A percentile compares a stretch with the other conserved stretches of the same genome.
phyloP scores from a whole-genome alignment of 495 filamentous ascomycete species.

The Pyrenopolyporus hunteri region DNA sequence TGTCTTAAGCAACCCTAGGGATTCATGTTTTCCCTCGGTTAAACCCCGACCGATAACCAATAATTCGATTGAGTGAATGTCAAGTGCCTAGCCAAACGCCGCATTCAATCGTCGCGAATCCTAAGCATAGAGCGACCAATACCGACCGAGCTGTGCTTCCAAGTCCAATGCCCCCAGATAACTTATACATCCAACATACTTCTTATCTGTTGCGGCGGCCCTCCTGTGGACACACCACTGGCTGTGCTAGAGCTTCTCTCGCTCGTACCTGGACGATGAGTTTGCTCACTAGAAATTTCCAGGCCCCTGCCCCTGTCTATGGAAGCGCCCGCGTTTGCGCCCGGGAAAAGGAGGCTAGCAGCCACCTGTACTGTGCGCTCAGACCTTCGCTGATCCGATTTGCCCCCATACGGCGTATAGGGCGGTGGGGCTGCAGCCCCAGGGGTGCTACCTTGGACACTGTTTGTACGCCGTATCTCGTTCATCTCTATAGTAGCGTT shows the following conservation, averaged over 20 bases:
- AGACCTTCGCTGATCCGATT: conserved; percentile 43
- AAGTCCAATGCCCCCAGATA: not conserved
- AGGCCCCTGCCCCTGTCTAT: conserved; percentile 38
- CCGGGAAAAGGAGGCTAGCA: conserved; percentile 48
- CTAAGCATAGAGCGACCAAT: conserved; percentile 13
- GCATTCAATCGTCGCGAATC: conserved; percentile 20
- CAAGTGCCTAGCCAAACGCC: conserved; percentile 16
- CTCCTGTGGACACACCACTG: conserved; percentile 43
- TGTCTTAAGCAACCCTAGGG: not conserved
- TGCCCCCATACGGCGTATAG: conserved; percentile 43
- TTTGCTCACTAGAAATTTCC: conserved; percentile 5
- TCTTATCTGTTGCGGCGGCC: conserved; percentile 55
- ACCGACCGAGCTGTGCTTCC: not conserved
- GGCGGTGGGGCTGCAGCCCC: conserved; percentile 33
- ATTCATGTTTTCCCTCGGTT: not conserved
- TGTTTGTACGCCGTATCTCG: conserved; percentile 37
- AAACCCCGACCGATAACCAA: not conserved
- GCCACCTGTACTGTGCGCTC: conserved; percentile 45
- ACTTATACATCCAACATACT: conserved; percentile 65
- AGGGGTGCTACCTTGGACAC: conserved; percentile 17
- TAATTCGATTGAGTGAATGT: conserved; percentile 7
- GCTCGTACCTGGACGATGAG: conserved; percentile 18
- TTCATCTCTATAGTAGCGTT: conserved; percentile 48
- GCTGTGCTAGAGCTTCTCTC: conserved; percentile 45
- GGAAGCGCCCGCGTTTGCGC: conserved; percentile 32